Percentiles rank a stretch among this genome's conserved stretches.
Conservation (phyloP, 2,329 filamentous ascomycete genomes). For the Rasamsonia emersonii region DNA sequence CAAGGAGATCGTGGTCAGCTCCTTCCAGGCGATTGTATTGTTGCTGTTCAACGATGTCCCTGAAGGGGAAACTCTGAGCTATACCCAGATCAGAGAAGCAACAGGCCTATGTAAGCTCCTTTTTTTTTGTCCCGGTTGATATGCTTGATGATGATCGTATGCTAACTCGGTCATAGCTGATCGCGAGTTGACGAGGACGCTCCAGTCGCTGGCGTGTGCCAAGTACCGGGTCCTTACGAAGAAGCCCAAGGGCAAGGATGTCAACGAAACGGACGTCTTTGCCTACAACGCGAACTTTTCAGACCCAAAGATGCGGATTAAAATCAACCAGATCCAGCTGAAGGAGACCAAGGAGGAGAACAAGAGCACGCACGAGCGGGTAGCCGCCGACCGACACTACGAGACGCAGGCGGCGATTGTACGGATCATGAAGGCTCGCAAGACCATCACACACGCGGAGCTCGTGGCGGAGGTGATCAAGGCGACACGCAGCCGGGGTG, state of each 20-base stretch:
- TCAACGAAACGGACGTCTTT: conserved; percentile 72
- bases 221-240: conserved; percentile 79
- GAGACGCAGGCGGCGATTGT: conserved; percentile 97
- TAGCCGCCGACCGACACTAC: conserved; percentile 82
- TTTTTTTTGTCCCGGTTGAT: too few species aligned
- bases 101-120: conserved; percentile 65
- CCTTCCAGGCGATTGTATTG: conserved; percentile 85
- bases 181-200: conserved; percentile 73
- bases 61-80: conserved; percentile 57
- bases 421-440: conserved; percentile 90
- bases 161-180: conserved; percentile 45
- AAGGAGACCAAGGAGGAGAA: conserved; percentile 96
- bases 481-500: conserved; percentile 77
- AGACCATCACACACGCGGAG: conserved; percentile 77
- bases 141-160: conserved; percentile 3
- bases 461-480: conserved; percentile 87
- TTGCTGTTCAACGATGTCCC: conserved; percentile 75
- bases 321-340: conserved; percentile 97
- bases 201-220: conserved; percentile 91
- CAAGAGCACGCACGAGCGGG: conserved; percentile 82
- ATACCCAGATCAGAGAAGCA: conserved; percentile 63
- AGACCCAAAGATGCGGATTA: conserved; percentile 80
- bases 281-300: conserved; percentile 68
- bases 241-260: conserved; percentile 73
- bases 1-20: conserved; percentile 85